These are phyloP conservation scores for Papiliotrema nemorosa DNA, from an alignment of 1,284 basidiomycete genomes.

Conservation along the genomic window DNA sequence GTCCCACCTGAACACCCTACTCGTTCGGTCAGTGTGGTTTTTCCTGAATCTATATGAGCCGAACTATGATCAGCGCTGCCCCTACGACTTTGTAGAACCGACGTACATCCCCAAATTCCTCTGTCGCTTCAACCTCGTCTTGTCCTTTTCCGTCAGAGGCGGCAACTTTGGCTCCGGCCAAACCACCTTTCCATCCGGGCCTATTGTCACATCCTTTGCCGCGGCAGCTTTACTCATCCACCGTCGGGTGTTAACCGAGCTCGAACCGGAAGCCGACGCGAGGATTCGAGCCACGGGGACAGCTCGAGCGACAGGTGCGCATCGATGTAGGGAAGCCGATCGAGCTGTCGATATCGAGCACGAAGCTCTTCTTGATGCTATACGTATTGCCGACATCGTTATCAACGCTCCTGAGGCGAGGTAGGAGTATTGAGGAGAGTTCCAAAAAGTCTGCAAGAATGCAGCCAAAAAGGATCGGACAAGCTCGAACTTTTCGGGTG, in stretches of 20 bases:
- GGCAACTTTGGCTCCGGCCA: constrained; percentile 46
- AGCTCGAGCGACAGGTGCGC: not conserved
- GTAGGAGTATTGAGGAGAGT: too few relatives aligned
- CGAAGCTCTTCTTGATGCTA: not conserved
- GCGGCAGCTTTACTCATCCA: constrained; percentile 25
- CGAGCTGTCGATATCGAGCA: not conserved
- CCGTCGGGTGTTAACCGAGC: not conserved
- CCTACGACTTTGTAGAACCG: not conserved
- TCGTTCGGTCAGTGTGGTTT: constrained; percentile 98
- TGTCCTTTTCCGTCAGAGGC: constrained; percentile 35
- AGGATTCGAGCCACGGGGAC: not conserved
- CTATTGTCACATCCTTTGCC: constrained; percentile 19
- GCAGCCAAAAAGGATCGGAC: too few relatives aligned
- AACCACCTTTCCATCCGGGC: constrained; percentile 15
- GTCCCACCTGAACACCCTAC: constrained; percentile 48
- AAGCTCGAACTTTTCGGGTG: too few relatives aligned
- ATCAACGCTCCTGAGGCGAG: too few relatives aligned
- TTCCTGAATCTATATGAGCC: constrained; percentile 94
- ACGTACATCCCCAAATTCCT: constrained; percentile 51
- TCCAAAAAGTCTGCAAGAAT: too few relatives aligned
- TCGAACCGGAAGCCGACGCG: not conserved
- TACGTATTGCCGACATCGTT: constrained; percentile 3
- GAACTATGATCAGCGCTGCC: constrained; percentile 51
- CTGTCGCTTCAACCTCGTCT: constrained; percentile 40
- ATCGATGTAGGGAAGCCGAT: not conserved